phyloP scores from a whole-genome alignment of 805 yeast species.

The Brettanomyces custersianus region DNA sequence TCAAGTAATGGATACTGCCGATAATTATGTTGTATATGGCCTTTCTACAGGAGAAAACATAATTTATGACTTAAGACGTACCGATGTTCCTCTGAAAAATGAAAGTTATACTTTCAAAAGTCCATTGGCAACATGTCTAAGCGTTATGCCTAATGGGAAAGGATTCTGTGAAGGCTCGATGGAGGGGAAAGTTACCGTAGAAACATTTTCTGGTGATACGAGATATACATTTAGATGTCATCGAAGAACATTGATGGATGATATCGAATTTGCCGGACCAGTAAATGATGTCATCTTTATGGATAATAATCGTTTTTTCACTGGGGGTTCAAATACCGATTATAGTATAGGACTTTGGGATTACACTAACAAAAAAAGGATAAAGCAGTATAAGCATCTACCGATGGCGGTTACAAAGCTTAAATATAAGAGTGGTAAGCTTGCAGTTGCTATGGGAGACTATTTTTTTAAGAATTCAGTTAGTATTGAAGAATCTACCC shows the following conservation, averaged over 20 bases:
- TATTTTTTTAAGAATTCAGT: constrained; percentile 28
- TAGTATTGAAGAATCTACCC: constrained; percentile 1
- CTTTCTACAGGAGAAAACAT: constrained; percentile 42
- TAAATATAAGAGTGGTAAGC: constrained; percentile 9
- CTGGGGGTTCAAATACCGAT: constrained; percentile 21
- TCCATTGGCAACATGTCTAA: constrained; percentile 47
- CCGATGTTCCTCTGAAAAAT: constrained; percentile 34
- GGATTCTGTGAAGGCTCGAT: constrained; percentile 65
- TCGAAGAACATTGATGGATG: constrained; percentile 27
- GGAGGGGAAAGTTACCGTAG: constrained; percentile 79
- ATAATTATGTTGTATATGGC: constrained; percentile 34
- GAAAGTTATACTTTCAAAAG: constrained; percentile 60
- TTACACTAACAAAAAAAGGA: constrained; percentile 18
- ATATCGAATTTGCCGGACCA: constrained; percentile 18
- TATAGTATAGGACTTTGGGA: constrained; percentile 26
- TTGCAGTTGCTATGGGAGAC: constrained; percentile 35
- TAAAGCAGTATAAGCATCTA: constrained; percentile 17
- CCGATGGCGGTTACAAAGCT: constrained; percentile 13
- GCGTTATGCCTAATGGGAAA: constrained; percentile 40
- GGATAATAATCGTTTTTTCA: constrained; percentile 13
- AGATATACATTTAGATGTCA: constrained; percentile 82
- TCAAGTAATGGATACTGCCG: constrained; percentile 48
- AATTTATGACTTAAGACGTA: constrained; percentile 44
- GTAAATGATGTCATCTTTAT: constrained; percentile 14
- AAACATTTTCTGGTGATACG: constrained; percentile 38